phyloP scores from a whole-genome alignment of 1,284 basidiomycete genomes.

The Moesziomyces antarcticus region DNA sequence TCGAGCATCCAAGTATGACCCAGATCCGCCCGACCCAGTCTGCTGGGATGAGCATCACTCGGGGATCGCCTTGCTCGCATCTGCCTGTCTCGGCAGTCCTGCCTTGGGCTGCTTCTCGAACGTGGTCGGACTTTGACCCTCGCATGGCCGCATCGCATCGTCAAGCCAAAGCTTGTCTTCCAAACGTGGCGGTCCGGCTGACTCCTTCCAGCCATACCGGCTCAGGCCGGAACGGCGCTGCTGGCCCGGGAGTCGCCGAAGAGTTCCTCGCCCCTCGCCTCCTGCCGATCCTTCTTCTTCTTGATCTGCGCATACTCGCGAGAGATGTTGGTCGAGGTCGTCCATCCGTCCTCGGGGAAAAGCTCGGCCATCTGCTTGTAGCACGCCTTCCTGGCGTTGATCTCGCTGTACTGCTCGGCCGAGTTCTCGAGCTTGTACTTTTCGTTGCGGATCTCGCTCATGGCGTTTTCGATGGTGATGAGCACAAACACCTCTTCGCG shows the following conservation, averaged over 20 bases:
- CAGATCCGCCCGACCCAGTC: not conserved
- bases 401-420: slow-evolving; percentile 59
- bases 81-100: not conserved
- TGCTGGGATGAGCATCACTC: too few species aligned
- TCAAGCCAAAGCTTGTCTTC: slow-evolving; percentile 6
- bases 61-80: not conserved
- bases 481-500: slow-evolving; percentile 60
- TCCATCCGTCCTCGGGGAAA: slow-evolving; percentile 62
- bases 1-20: not conserved
- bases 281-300: slow-evolving; percentile 56
- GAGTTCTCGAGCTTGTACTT: slow-evolving; percentile 62
- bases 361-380: slow-evolving; percentile 63
- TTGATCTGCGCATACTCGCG: slow-evolving; percentile 56
- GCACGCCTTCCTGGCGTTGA: slow-evolving; percentile 61
- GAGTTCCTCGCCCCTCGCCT: slow-evolving; percentile 43
- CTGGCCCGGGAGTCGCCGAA: slow-evolving; percentile 42
- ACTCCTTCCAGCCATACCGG: not conserved
- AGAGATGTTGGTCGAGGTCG: slow-evolving; percentile 62
- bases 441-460: slow-evolving; percentile 63
- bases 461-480: slow-evolving; percentile 64
- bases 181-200: slow-evolving; percentile 16
- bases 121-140: not conserved
- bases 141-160: not conserved
- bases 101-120: not conserved
- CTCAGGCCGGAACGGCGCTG: slow-evolving; percentile 31